These are phyloP conservation scores for Chlorokybus atmophyticus DNA, from an alignment of 139 green algal species.

Conservation along the genomic window DNA sequence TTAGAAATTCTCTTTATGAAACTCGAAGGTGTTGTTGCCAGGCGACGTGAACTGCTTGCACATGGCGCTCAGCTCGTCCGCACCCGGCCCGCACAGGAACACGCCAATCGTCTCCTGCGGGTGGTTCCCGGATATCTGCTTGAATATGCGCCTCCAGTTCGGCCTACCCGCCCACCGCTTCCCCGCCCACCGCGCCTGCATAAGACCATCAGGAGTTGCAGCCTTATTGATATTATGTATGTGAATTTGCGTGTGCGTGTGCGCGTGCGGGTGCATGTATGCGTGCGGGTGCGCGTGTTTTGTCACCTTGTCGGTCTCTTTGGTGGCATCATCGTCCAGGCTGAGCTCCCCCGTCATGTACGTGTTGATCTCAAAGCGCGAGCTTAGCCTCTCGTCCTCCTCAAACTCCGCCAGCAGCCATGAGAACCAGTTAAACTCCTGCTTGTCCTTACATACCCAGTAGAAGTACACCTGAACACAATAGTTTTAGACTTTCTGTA, in stretches of 20 bases:
- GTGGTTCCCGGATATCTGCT: conserved; percentile 1
- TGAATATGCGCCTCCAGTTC: conserved; percentile 7
- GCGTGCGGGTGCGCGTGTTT: too few relatives aligned
- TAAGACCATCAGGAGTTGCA: too few relatives aligned
- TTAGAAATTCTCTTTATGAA: conserved; percentile 1
- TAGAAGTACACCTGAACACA: conserved; percentile 1
- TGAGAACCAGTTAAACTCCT: conserved; percentile 14
- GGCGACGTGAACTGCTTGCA: not conserved
- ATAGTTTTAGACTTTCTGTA: not conserved
- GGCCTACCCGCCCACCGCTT: conserved; percentile 10
- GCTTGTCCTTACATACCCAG: conserved; percentile 1
- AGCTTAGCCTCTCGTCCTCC: not conserved
- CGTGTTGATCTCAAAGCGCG: conserved; percentile 13
- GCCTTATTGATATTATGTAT: too few relatives aligned
- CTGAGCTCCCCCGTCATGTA: conserved; percentile 12
- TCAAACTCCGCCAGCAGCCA: conserved; percentile 9
- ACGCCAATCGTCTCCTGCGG: conserved; percentile 1
- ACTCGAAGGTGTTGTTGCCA: not conserved
- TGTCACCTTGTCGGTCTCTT: not conserved
- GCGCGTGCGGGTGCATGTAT: too few relatives aligned
- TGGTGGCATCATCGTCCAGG: conserved; percentile 1
- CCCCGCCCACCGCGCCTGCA: conserved; percentile 7
- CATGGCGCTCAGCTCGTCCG: not conserved
- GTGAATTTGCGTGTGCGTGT: too few relatives aligned
- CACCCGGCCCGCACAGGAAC: conserved; percentile 11